Base-by-base conservation (phyloP, 805 yeast species). In the Kuraishia molischiana region DNA sequence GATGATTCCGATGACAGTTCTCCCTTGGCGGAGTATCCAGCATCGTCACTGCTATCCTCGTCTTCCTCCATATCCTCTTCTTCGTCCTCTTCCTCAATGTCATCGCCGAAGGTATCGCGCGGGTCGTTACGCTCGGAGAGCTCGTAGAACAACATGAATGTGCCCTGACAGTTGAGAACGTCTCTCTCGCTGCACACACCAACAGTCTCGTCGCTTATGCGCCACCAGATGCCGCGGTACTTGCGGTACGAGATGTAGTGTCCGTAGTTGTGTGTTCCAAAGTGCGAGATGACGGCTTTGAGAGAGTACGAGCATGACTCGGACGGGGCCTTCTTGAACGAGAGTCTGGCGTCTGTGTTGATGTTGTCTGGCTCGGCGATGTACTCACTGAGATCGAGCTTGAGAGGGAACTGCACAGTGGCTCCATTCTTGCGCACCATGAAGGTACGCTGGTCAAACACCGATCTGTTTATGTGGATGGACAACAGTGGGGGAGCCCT, bases 251-350 rank as follows among this genome's bases (percentile, higher is more conserved):
- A 86, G 43, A 90, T 84, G 54, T 90, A 90, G 58, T 90, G 98
- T n/a, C 98, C 98, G 54, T 86, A 92, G 50, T 90, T 87, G 50
- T 92, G 97, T 1, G 95, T 83, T 35, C 98, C 98, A 55, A 81
- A 89, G 58, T 90, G 98, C 1, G 90, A 79, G 33, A 90, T 84
- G 1, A 85, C 92, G 1, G 96, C 85, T 52, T 84, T 84, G 43
- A 90, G 67, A 29, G 77, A 69, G 56, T 90, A 90, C 3, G 69
- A 62, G 32, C 81, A 54, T 3, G 69, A 65, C 3, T 76, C 69
- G 41, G 42, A 38, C n/a, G 26, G 28, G 19, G 15, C 14, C 41
- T 76, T 77, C 34, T 83, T 70, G 72, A 89, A 80, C 18, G 85
- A 74, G 26, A 68, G 54, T 51, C 92, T 69, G 0, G 95, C 95